Evolutionary conservation across 768 basidiomycete species (phyloP).

Genomic region (Melanogaster broomeanus): DNA sequence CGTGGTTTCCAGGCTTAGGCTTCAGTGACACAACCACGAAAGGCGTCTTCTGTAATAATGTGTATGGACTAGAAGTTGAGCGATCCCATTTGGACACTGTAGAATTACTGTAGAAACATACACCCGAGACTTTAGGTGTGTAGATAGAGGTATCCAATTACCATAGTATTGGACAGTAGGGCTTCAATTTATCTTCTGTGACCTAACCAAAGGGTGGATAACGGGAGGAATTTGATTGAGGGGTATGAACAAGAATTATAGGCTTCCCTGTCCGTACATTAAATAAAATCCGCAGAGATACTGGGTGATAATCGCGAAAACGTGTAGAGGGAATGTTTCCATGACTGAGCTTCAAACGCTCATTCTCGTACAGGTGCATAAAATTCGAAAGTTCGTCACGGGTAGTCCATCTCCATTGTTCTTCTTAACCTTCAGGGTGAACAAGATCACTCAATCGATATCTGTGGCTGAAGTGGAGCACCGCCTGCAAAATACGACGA

Average conservation of each 20-base stretch:
- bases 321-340: background rate
- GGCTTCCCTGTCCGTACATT: conserved; percentile 14
- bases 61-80: background rate
- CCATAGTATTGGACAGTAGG: too few relatives aligned
- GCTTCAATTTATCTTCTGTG: background rate
- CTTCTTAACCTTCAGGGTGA: background rate
- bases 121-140: background rate
- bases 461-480: conserved; percentile 56
- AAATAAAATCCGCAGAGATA: conserved; percentile 15
- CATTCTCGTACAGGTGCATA: background rate
- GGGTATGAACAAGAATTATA: conserved; percentile 19
- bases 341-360: background rate
- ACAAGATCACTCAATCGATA: conserved; percentile 72
- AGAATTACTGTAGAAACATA: too few relatives aligned
- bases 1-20: background rate
- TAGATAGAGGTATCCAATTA: background rate
- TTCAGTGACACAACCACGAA: background rate
- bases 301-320: background rate
- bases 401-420: background rate
- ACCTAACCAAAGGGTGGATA: background rate
- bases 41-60: background rate
- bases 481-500: conserved; percentile 51
- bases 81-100: background rate
- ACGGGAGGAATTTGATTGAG: background rate
- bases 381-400: conserved; percentile 7